Evolutionary conservation across 2,329 filamentous ascomycete genomes (phyloP), one percentile per base, ranked within the genome.

Genomic region (Ophiocordyceps camponoti-saundersi): DNA sequence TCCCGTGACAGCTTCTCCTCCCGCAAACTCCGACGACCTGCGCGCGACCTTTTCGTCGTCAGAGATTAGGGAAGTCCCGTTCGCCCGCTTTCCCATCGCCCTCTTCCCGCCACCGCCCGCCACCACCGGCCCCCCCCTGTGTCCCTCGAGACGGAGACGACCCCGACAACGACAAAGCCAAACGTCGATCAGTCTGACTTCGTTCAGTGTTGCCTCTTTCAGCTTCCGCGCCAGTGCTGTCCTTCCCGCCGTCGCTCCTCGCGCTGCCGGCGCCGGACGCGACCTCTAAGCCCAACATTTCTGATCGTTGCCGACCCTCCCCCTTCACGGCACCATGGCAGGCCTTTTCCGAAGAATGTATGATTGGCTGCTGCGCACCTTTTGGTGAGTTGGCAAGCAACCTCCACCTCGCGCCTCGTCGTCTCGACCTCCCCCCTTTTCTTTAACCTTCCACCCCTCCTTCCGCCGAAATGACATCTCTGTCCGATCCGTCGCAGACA

Each of bases 311-410:
- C 30, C 30, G 30, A 13, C 15, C 34, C 34, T 26, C 13, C 42
- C 18, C 45, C 42, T 47, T 45, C 46, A 47, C 46, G 23, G 49
- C 47, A 59, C 58, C 67, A 96, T 96, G 89, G 85, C 87, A 59
- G 85, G 86, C 57, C 71, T 98, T 64, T 94, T 98, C 67, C 85
- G 83, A 62, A 83, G 81, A 69, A 82, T 98, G 65, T 96, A 96
- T 73, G 92, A 96, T 78, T 96, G 90, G 90, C 74, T 96, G 64
- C 71, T 98, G 70, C 82, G 90, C 72, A 85, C 92, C 60, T 96
- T 98, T 69, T 98, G 92, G 90, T 96, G 60, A 72, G 78, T 75
- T 45, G 47, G 13, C 29, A 12, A 18, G 16, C 11, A 6, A 41
- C 39, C 6, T 18, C 39, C n/a, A 21, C n/a, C 11, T 21, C 39